Percentiles rank a stretch among this genome's conserved stretches.
These are phyloP conservation scores for Pseudocercospora eumusae DNA, from an alignment of 2,329 filamentous ascomycete genomes.

Conservation along the genomic window DNA sequence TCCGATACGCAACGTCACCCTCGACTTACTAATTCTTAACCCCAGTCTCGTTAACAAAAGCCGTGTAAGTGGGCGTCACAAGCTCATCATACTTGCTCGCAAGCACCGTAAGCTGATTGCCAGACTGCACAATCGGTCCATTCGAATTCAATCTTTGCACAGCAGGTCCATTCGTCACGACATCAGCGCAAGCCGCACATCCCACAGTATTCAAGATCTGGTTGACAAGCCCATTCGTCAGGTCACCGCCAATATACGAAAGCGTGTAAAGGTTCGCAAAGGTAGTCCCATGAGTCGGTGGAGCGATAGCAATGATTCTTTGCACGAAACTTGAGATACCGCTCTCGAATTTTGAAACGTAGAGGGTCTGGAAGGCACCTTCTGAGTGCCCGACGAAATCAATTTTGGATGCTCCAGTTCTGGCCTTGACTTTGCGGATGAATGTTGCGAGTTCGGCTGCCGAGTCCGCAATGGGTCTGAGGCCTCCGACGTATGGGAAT, in stretches of 20 bases:
- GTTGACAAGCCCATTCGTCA: slow-evolving; percentile 23
- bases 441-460: slow-evolving; percentile 28
- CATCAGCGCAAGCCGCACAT: slow-evolving; percentile 28
- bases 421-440: slow-evolving; percentile 23
- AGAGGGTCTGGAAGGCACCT: slow-evolving; percentile 31
- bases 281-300: slow-evolving; percentile 31
- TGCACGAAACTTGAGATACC: slow-evolving; percentile 24
- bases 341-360: slow-evolving; percentile 28
- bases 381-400: slow-evolving; percentile 33
- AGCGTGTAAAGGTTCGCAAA: slow-evolving; percentile 28
- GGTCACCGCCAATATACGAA: slow-evolving; percentile 25
- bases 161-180: slow-evolving; percentile 25
- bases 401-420: slow-evolving; percentile 25
- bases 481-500: slow-evolving; percentile 29
- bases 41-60: slow-evolving; percentile 30
- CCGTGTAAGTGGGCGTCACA: slow-evolving; percentile 28
- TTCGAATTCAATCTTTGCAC: slow-evolving; percentile 18
- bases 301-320: slow-evolving; percentile 30
- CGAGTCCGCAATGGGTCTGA: slow-evolving; percentile 26
- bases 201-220: slow-evolving; percentile 23
- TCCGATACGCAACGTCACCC: background rate
- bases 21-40: slow-evolving; percentile 23
- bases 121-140: slow-evolving; percentile 29
- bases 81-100: slow-evolving; percentile 30
- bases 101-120: slow-evolving; percentile 28